Evolutionary conservation across 176 grass and related monocot species (phyloP), one percentile per base, ranked within the genome.

Genomic region (Alopecurus myosuroides): DNA sequence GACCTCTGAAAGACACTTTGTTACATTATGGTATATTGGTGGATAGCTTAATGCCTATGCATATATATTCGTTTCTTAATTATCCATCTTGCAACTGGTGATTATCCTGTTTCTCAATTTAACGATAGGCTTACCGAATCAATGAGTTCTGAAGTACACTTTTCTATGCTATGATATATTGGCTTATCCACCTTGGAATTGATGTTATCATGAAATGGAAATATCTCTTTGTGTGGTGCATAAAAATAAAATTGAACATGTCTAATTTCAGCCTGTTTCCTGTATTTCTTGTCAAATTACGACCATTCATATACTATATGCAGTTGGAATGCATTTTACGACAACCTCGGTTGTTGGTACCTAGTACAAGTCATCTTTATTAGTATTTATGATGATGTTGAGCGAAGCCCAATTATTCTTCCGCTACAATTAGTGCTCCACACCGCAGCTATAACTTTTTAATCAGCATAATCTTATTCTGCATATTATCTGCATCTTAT

Each of bases 31-130:
- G 6, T 9, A 19, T 64, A 6, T 34, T 64, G 15, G 6, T 64
- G 29, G 18, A 64, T 34, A 64, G 61, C 34, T 33, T 33, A 1
- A 6, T 64, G 29, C 7, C 6, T 64, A 64, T 30, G 15, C 14
- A 34, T 34, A 28, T 64, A 15, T 33, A 64, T 64, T 17, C 33
- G 6, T 64, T 61, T 33, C 60, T 64, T 64, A 13, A n/a, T n/a
- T n/a, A n/a, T n/a, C n/a, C n/a, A n/a, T n/a, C n/a, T n/a, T n/a
- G n/a, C n/a, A 62, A 62, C 28, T 30, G 12, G 25, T 30, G 44
- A 46, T 68, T 68, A 48, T 80, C 18, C 85, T 80, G 57, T 44
- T 74, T 62, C 75, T 48, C n/a, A n/a, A n/a, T n/a, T n/a, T n/a
- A 7, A 85, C 40, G 42, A 52, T 29, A 60, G 26, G 64, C 62